phyloP scores from a whole-genome alignment of 1,284 basidiomycete genomes.

The Pascua guehoae region DNA sequence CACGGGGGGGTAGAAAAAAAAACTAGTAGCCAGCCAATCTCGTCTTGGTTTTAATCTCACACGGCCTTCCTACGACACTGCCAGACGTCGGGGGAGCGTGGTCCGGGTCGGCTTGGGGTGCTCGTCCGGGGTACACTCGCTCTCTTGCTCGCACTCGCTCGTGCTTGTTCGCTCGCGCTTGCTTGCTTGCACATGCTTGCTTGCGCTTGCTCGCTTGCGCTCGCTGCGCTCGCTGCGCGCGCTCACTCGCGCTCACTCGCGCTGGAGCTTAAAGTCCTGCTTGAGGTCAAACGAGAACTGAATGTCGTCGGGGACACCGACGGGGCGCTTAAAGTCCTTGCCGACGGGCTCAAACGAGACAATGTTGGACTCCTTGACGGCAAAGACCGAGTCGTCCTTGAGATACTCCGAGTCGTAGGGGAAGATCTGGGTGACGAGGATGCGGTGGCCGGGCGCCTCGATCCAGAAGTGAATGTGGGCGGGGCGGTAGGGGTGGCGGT shows the following conservation, averaged over 20 bases:
- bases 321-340: constrained; percentile 6
- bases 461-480: constrained; percentile 47
- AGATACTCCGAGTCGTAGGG: constrained; percentile 45
- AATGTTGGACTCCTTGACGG: constrained; percentile 40
- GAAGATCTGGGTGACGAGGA: constrained; percentile 43
- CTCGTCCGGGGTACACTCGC: too few species aligned
- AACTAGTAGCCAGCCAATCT: too few species aligned
- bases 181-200: too few species aligned
- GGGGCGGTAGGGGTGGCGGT: constrained; percentile 45
- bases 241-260: neutral
- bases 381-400: constrained; percentile 48
- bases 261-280: constrained; percentile 25
- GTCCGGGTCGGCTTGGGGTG: too few species aligned
- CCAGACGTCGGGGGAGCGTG: too few species aligned
- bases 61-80: too few species aligned
- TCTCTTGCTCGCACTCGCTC: too few species aligned
- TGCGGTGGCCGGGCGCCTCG: constrained; percentile 30
- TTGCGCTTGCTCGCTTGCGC: neutral
- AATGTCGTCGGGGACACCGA: constrained; percentile 5
- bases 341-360: constrained; percentile 26
- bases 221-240: neutral
- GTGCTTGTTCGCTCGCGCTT: too few species aligned
- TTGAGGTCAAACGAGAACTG: constrained; percentile 22
- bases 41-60: too few species aligned
- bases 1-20: too few species aligned